Evolutionary conservation across 2,329 filamentous ascomycete genomes (phyloP), one percentile per base, ranked within the genome.

Genomic region (Madurella fahalii): DNA sequence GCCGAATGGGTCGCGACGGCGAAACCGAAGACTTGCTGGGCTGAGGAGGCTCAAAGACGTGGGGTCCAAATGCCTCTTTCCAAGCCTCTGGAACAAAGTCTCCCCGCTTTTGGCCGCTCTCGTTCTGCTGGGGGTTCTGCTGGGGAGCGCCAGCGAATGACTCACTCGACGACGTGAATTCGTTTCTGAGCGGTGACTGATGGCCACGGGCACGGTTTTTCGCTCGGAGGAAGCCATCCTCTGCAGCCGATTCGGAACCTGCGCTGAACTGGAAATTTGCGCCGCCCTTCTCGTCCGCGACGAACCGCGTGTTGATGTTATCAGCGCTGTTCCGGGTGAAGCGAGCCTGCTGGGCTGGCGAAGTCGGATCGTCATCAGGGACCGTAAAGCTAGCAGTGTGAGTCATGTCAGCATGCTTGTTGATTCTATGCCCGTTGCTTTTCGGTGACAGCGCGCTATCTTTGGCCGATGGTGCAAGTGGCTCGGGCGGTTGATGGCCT

Each of bases 241-340:
- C 40, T 59, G 70, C 63, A 62, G 68, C 15, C 53, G 62, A 17
- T 63, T 59, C 9, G 64, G 69, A 70, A 5, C 80, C 79, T 12
- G 80, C 80, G 51, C 70, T 80, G 58, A 83, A 83, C 52, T 77
- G 71, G 17, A 65, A 66, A 25, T 70, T 67, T 34, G 53, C 15
- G 25, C 70, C 68, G 5, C 70, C 61, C 42, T 71, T 66, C 17
- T 82, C 76, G 13, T 77, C 75, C 4, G 78, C 71, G 17, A 76
- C 76, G 67, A 86, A 86, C 40, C 72, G 79, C 16, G 82, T 85
- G 66, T 83, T 82, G 61, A 86, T 85, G 49, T 79, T 81, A 53
- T 86, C 81, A 17, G 78, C 71, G 61, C 79, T 84, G 53, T 69
- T 77, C 56, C 75, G 76, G 40, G 71, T 64, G 56, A 83, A 81